These are phyloP conservation scores for Cytospora mali DNA, from an alignment of 2,329 filamentous ascomycete species.

Conservation along the genomic window DNA sequence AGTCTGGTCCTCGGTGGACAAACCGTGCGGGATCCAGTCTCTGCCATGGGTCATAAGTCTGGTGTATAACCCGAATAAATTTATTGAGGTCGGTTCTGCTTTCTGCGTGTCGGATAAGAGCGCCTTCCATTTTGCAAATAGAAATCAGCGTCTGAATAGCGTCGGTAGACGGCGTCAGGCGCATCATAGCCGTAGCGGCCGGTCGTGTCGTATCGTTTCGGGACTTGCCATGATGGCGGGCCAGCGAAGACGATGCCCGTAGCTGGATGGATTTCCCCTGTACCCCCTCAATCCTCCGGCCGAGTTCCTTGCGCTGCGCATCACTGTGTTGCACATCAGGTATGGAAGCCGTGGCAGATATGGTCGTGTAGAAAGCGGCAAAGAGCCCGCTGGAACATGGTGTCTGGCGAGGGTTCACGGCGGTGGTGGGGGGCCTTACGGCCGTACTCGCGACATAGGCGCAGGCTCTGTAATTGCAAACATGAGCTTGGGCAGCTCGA, in stretches of 20 bases:
- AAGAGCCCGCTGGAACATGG: conserved; percentile 57
- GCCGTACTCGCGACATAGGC: conserved; percentile 52
- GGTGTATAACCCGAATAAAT: conserved; percentile 22
- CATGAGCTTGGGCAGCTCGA: conserved; percentile 64
- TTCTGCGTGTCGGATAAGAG: conserved; percentile 18
- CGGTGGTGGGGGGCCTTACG: conserved; percentile 53
- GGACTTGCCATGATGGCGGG: conserved; percentile 3
- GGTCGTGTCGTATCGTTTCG: not conserved
- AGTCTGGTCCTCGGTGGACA: conserved; percentile 5
- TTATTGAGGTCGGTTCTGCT: conserved; percentile 7
- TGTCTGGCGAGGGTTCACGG: conserved; percentile 45
- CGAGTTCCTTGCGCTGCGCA: conserved; percentile 60
- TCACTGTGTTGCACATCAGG: conserved; percentile 64
- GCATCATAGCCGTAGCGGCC: not conserved
- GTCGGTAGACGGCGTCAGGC: not conserved
- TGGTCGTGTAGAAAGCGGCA: conserved; percentile 69
- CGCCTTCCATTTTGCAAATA: conserved; percentile 29
- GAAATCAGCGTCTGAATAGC: conserved; percentile 25
- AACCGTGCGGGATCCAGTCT: not conserved
- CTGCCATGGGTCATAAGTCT: conserved; percentile 7
- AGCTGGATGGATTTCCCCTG: conserved; percentile 49
- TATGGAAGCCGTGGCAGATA: conserved; percentile 66
- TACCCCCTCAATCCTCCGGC: conserved; percentile 60
- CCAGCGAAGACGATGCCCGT: conserved; percentile 6
- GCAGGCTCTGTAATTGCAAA: conserved; percentile 66